Evolutionary conservation across 1,284 basidiomycete species (phyloP).

Genomic region (Erythrobasidium hasegawianum): DNA sequence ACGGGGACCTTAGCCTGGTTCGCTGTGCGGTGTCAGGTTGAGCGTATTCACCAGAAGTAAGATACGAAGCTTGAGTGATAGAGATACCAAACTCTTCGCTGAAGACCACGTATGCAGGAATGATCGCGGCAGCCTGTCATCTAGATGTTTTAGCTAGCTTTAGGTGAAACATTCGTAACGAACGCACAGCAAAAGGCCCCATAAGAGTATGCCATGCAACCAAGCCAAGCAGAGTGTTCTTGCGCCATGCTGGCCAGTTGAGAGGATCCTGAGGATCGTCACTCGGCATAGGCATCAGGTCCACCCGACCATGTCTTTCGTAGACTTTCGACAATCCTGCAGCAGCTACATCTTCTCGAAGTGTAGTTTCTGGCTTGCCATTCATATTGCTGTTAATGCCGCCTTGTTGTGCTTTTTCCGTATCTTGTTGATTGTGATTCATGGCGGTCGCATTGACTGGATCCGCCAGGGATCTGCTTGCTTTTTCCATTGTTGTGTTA

Average conservation of each 20-base stretch:
- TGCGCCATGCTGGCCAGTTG: conserved; percentile 38
- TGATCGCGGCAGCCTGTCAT: conserved; percentile 13
- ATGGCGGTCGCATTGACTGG: too few species aligned
- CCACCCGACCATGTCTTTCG: conserved; percentile 36
- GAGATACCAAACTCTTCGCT: conserved; percentile 19
- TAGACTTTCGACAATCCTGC: conserved; percentile 36
- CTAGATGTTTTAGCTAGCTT: not conserved
- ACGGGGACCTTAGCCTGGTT: not conserved
- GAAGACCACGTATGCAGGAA: conserved; percentile 36
- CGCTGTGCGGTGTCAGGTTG: not conserved
- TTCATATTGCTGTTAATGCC: not conserved
- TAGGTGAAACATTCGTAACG: not conserved
- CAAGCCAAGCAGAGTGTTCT: conserved; percentile 33
- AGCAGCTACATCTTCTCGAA: conserved; percentile 37
- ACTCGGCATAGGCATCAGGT: conserved; percentile 29
- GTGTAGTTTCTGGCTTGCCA: conserved; percentile 36
- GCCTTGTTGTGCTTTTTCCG: too few species aligned
- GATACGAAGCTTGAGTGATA: conserved; percentile 35
- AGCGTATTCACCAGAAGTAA: conserved; percentile 17
- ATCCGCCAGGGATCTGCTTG: too few species aligned
- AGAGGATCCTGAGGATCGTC: conserved; percentile 37
- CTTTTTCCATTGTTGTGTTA: too few species aligned
- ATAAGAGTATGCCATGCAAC: conserved; percentile 32
- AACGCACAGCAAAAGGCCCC: conserved; percentile 2
- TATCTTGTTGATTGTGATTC: too few species aligned